Base-by-base conservation (phyloP, 83 land plant species). In the Picea mariana region DNA sequence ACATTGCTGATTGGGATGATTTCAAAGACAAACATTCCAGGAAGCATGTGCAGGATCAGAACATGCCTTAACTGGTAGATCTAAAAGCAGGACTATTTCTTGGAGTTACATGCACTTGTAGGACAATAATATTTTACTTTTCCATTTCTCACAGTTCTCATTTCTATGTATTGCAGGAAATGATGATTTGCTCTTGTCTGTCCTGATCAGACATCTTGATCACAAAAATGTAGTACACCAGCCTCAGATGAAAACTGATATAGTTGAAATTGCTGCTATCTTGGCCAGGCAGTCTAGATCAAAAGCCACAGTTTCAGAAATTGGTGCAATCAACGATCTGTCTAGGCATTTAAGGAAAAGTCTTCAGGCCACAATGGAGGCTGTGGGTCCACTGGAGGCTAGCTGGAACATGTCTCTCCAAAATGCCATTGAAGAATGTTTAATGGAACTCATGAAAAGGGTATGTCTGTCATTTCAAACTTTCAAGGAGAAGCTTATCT, bases 261-360 rank as follows among this genome's bases (percentile, higher is more conserved):
- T 65, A n/a, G 67, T 65, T n/a, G 92, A 88, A 81, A 86, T 88
- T 71, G 91, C 93, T 61, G 67, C 91, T 60, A 79, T 82, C 73
- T 84, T 96, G 68, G 93, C 89, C 58, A 88, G 85, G 21, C 94
- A 90, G 63, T 85, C 93, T 13, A 91, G 92, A 72, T 82, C 91
- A 55, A 87, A 85, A 79, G 82, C 81, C 24, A 81, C 80, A 34
- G 88, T 92, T 27, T 81, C 85, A 16, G 98, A 96, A 78, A 80
- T 90, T 77, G 95, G 94, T 62, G 88, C 83, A 79, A 89, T 91
- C n/a, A 91, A 89, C 89, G 99, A 94, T 76, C 81, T 96, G 62
- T 94, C 89, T 75, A 90, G 95, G 80, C 99, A 96, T 82, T 80
- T 96, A 69, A 88, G 93, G 79, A 96, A 89, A 81, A 92, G 97